These are phyloP conservation scores for Boletus rex-veris DNA, from an alignment of 768 basidiomycete genomes.

Conservation along the genomic window DNA sequence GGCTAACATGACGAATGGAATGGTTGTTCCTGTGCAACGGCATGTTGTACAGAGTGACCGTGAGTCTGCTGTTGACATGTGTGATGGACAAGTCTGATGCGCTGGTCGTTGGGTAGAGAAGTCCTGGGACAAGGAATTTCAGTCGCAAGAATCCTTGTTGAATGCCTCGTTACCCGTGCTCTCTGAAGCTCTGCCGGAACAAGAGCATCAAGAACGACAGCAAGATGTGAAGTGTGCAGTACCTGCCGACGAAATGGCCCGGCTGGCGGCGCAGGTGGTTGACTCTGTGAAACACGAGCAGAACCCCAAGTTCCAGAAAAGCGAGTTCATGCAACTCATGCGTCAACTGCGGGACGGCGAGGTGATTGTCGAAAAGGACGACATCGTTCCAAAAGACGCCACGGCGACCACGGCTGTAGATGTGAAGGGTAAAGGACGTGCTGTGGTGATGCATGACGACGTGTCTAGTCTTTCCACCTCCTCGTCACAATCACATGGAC, in stretches of 20 bases:
- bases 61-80: constrained; percentile 27
- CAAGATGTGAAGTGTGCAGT: constrained; percentile 27
- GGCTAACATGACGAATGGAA: constrained; percentile 27
- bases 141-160: constrained; percentile 48
- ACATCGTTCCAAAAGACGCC: constrained; percentile 58
- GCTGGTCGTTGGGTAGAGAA: constrained; percentile 10
- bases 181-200: constrained; percentile 7
- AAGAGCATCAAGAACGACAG: constrained; percentile 8
- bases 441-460: constrained; percentile 16
- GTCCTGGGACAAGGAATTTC: constrained; percentile 65
- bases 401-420: constrained; percentile 29
- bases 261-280: constrained; percentile 74
- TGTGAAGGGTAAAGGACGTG: constrained; percentile 68
- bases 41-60: constrained; percentile 39
- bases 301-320: constrained; percentile 83
- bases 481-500: constrained; percentile 7
- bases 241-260: constrained; percentile 64
- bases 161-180: constrained; percentile 16
- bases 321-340: constrained; percentile 85
- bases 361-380: constrained; percentile 72
- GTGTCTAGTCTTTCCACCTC: constrained; percentile 1
- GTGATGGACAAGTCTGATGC: neutral
- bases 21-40: constrained; percentile 20
- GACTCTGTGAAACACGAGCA: constrained; percentile 70
- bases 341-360: constrained; percentile 76